These are phyloP conservation scores for Plasmodium blacklocki DNA, from an alignment of 169 alveolate genomes.

Conservation along the genomic window DNA sequence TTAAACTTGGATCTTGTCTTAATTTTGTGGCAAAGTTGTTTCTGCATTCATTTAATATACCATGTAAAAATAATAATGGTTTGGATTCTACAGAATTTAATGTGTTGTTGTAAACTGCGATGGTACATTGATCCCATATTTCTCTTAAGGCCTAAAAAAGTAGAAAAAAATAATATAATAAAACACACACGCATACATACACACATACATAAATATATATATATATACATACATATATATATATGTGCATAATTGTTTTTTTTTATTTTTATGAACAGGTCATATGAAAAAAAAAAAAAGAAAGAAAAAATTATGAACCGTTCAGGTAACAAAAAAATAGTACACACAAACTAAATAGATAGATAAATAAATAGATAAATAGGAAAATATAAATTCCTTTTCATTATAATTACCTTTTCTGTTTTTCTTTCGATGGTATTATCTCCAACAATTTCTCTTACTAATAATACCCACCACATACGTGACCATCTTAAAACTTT, in stretches of 20 bases:
- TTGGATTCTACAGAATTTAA: constrained; percentile 64
- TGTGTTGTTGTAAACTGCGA: constrained; percentile 74
- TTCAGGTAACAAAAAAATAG: neutral
- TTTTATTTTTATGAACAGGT: neutral
- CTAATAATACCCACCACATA: constrained; percentile 74
- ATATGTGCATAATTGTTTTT: neutral
- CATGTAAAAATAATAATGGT: constrained; percentile 71
- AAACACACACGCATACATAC: neutral
- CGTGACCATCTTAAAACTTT: constrained; percentile 77
- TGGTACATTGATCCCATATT: constrained; percentile 76
- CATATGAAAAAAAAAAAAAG: constrained; percentile 15
- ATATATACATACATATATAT: neutral
- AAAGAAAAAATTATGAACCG: neutral
- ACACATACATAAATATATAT: no score
- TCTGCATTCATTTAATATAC: constrained; percentile 68
- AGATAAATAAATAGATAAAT: neutral
- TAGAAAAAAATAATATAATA: constrained; percentile 15
- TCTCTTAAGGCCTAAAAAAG: constrained; percentile 56
- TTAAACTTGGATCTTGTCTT: constrained; percentile 75
- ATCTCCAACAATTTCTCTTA: constrained; percentile 75
- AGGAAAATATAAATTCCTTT: neutral
- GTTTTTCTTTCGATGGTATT: constrained; percentile 44
- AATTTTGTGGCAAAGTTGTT: constrained; percentile 61
- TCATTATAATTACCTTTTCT: constrained; percentile 13
- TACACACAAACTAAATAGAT: neutral